Evolutionary conservation across 1,139 yeast genomes (phyloP).

Genomic region (Saccharomyces hybrid): DNA sequence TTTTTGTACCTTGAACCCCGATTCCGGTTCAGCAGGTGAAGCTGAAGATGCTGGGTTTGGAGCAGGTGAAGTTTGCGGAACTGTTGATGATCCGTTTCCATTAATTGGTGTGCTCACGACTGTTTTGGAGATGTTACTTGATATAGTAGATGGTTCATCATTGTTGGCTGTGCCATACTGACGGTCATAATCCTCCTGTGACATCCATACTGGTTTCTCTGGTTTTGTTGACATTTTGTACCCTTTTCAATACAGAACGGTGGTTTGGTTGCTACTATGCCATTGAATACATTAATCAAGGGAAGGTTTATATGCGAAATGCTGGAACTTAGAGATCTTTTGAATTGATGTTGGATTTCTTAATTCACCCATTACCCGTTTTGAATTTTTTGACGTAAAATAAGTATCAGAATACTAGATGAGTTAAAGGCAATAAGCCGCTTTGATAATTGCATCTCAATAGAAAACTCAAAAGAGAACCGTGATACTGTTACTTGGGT

Average conservation of each 20-base stretch:
- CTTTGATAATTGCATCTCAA: not conserved
- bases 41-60: slow-evolving; percentile 4
- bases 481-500: not conserved
- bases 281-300: not conserved
- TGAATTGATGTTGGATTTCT: not conserved
- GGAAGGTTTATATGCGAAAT: not conserved
- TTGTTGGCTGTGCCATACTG: slow-evolving; percentile 19
- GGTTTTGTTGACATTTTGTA: slow-evolving; percentile 17
- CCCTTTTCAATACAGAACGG: not conserved
- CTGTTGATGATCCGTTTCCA: slow-evolving; percentile 5
- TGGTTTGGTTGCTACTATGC: not conserved
- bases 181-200: slow-evolving; percentile 32
- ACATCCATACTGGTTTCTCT: slow-evolving; percentile 35
- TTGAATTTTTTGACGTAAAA: not conserved
- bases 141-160: slow-evolving; percentile 6
- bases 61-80: slow-evolving; percentile 1
- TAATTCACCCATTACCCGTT: not conserved
- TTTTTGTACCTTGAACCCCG: slow-evolving; percentile 16
- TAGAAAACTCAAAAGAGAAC: not conserved
- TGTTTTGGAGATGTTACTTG: slow-evolving; percentile 5
- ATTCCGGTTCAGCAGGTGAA: slow-evolving; percentile 1
- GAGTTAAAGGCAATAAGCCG: not conserved
- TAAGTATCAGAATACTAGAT: not conserved
- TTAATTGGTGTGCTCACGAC: not conserved
- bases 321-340: not conserved